These are phyloP conservation scores for Ceratobasidium sp. DNA, from an alignment of 1,284 basidiomycete genomes.

Conservation along the genomic window DNA sequence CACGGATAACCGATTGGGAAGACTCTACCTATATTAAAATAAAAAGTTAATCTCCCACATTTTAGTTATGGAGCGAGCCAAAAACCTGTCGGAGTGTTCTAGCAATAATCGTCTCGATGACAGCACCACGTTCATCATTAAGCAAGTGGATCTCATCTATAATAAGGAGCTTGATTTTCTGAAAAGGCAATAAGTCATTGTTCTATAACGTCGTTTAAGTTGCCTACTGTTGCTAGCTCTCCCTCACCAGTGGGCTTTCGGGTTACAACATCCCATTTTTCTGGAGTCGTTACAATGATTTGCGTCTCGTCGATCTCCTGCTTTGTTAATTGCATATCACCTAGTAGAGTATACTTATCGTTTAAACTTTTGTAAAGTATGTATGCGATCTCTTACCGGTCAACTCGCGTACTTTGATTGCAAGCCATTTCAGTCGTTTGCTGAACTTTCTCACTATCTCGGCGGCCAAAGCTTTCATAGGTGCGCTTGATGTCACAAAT, in stretches of 20 bases:
- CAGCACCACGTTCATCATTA: slow-evolving; percentile 97
- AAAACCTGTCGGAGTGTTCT: slow-evolving; percentile 89
- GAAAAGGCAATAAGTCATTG: background rate
- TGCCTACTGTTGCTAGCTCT: slow-evolving; percentile 84
- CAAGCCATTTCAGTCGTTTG: slow-evolving; percentile 90
- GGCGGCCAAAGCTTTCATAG: slow-evolving; percentile 97
- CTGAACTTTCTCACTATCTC: slow-evolving; percentile 95
- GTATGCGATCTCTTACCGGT: slow-evolving; percentile 69
- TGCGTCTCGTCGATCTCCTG: slow-evolving; percentile 95
- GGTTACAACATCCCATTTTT: slow-evolving; percentile 99
- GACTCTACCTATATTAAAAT: slow-evolving; percentile 78
- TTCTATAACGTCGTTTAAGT: background rate
- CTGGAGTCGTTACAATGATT: slow-evolving; percentile 98
- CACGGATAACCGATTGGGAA: slow-evolving; percentile 96
- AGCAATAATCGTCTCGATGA: slow-evolving; percentile 98
- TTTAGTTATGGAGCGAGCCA: background rate
- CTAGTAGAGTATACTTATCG: too few relatives aligned
- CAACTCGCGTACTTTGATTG: slow-evolving; percentile 87
- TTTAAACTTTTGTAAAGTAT: too few relatives aligned
- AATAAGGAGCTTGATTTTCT: slow-evolving; percentile 94
- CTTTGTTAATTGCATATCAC: slow-evolving; percentile 98
- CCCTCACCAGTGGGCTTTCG: slow-evolving; percentile 97
- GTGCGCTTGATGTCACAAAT: slow-evolving; percentile 64
- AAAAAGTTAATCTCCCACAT: background rate
- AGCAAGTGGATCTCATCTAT: slow-evolving; percentile 98